These are phyloP conservation scores for Huntiella moniliformis DNA, from an alignment of 2,329 filamentous ascomycete species.

Conservation along the genomic window DNA sequence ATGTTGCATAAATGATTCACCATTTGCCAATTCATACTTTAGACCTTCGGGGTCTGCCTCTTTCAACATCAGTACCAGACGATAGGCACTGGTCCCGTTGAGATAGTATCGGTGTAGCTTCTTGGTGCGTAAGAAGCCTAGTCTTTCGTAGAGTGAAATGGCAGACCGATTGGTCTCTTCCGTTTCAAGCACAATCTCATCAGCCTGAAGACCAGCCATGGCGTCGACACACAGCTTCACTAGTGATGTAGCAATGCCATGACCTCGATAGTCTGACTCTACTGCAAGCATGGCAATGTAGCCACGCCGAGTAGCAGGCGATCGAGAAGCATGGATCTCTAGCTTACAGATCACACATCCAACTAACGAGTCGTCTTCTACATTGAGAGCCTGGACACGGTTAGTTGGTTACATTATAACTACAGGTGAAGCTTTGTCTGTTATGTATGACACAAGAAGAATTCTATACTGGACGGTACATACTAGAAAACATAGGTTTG, in stretches of 20 bases:
- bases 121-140: slow-evolving; percentile 85
- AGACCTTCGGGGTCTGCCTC: slow-evolving; percentile 18
- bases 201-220: slow-evolving; percentile 68
- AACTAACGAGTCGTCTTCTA: slow-evolving; percentile 45
- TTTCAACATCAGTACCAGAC: slow-evolving; percentile 67
- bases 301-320: slow-evolving; percentile 53
- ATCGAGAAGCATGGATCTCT: slow-evolving; percentile 72
- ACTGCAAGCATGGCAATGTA: slow-evolving; percentile 99
- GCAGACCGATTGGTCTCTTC: slow-evolving; percentile 83
- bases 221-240: slow-evolving; percentile 82
- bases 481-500: slow-evolving; percentile 91
- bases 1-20: no score
- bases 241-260: slow-evolving; percentile 71
- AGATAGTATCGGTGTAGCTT: slow-evolving; percentile 88
- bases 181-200: slow-evolving; percentile 91
- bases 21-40: background rate
- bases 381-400: slow-evolving; percentile 34
- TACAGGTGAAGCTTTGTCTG: no score
- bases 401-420: background rate
- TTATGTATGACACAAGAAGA: no score
- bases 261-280: slow-evolving; percentile 56
- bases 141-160: slow-evolving; percentile 77
- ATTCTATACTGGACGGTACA: slow-evolving; percentile 3
- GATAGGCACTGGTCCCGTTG: slow-evolving; percentile 87
- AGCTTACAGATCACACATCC: slow-evolving; percentile 92